Evolutionary conservation across 306 rosid genomes (phyloP).

Genomic region (apple (Malus domestica)): ASM211411v1 NC_041790.1:33477501-33478000

Average conservation of each 20-base stretch:
- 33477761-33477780: constrained; percentile 87
- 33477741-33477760: constrained; percentile 63
- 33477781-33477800: constrained; percentile 59
- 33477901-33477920: constrained; percentile 51
- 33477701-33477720: constrained; percentile 68
- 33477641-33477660: constrained; percentile 23
- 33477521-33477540: constrained; percentile 12
- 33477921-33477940: constrained; percentile 16
- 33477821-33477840: constrained; percentile 55
- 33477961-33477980: constrained; percentile 33
- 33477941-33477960: constrained; percentile 18
- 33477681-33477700: constrained; percentile 65
- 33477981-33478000: constrained; percentile 36
- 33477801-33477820: constrained; percentile 61
- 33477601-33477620: constrained; percentile 16
- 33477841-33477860: constrained; percentile 23
- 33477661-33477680: constrained; percentile 15
- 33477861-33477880: constrained; percentile 27
- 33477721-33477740: constrained; percentile 56
- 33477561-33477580: constrained; percentile 38
- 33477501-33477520: neutral
- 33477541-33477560: constrained; percentile 27
- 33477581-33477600: constrained; percentile 21
- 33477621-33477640: constrained; percentile 19
- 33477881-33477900: constrained; percentile 26